A percentile compares a stretch with the other conserved stretches of the same genome.
Evolutionary conservation across 2,329 filamentous ascomycete genomes (phyloP).

Genomic region (Fusarium goolgardi): DNA sequence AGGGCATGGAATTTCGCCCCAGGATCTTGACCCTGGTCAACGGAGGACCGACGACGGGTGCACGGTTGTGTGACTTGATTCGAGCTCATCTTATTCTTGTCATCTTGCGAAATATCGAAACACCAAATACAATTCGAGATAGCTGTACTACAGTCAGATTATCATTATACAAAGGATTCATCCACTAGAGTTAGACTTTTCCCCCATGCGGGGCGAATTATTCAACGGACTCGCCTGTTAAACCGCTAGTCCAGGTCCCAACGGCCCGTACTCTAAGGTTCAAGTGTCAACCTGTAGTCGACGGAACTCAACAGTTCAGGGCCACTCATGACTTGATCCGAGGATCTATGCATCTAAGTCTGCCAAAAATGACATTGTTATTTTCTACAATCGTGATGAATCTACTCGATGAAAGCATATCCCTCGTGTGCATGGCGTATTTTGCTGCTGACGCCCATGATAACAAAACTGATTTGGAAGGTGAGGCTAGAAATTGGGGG

Average conservation of each 20-base stretch:
- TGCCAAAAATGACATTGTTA: neutral
- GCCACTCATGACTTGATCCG: constrained; percentile 17
- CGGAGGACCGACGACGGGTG: constrained; percentile 23
- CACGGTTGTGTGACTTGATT: constrained; percentile 29
- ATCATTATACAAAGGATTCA: constrained; percentile 30
- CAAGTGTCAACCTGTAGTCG: neutral
- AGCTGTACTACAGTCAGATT: constrained; percentile 24
- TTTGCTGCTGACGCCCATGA: constrained; percentile 26
- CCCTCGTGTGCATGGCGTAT: neutral
- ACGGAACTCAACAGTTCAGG: neutral
- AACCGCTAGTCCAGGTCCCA: constrained; percentile 8
- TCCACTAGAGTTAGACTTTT: constrained; percentile 15
- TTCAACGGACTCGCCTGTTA: constrained; percentile 20
- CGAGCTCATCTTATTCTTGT: constrained; percentile 21
- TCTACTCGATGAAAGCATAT: neutral
- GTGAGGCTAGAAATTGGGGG: constrained; percentile 28
- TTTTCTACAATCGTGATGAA: neutral
- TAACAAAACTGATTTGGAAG: constrained; percentile 10
- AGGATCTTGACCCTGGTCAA: constrained; percentile 27
- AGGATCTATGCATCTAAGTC: constrained; percentile 8
- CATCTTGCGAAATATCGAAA: constrained; percentile 6
- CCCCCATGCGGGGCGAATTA: constrained; percentile 17
- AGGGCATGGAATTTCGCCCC: constrained; percentile 33
- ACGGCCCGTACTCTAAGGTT: neutral
- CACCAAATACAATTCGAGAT: constrained; percentile 14